Base-by-base conservation (phyloP, 352 stramenopile genomes). In the Thalassiosira livingstoniorum region DNA sequence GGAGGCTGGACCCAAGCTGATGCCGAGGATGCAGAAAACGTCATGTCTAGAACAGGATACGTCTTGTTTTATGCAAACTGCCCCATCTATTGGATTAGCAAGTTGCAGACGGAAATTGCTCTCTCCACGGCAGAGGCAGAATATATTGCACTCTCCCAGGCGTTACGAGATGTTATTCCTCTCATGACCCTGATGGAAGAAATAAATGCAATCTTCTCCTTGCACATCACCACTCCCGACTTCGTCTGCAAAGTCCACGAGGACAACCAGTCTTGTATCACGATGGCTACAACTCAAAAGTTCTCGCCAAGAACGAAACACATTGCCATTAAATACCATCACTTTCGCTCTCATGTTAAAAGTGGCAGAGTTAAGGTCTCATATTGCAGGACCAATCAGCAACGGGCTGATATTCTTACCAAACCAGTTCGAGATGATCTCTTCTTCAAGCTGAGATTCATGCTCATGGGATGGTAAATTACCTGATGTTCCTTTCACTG, bases 181-280 rank as follows among this genome's bases (percentile, higher is more conserved):
- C 27, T 51, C 13, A 51, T 73, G 29, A 51, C 60, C 13, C 18
- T 70, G 18, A 55, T 70, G 62, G 3, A 68, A 42, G 21, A 65
- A 21, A 21, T 68, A 37, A 15, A 61, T 10, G 13, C 5, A 4
- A 31, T 64, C 66, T 5, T 58, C n/a, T n/a, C 47, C 21, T 63
- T n/a, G 18, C 27, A 25, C 47, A 58, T 29, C 47, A 11, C 47
- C 4, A 58, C 47, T 34, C 29, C 62, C 7, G 7, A 5, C 5
- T 21, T 51, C 21, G 5, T 10, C 7, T 53, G 29, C 35, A 70
- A 70, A 27, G 37, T 61, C 7, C 75, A 63, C 58, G 79, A 86
- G 73, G 79, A 86, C 61, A 86, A 86, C 39, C 31, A 81, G 61
- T 55, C 64, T 29, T 54, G 29, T 29, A 34, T 80, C 21, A 34